These are phyloP conservation scores for Moniliophthora roreri DNA, from an alignment of 1,284 basidiomycete species.

Conservation along the genomic window DNA sequence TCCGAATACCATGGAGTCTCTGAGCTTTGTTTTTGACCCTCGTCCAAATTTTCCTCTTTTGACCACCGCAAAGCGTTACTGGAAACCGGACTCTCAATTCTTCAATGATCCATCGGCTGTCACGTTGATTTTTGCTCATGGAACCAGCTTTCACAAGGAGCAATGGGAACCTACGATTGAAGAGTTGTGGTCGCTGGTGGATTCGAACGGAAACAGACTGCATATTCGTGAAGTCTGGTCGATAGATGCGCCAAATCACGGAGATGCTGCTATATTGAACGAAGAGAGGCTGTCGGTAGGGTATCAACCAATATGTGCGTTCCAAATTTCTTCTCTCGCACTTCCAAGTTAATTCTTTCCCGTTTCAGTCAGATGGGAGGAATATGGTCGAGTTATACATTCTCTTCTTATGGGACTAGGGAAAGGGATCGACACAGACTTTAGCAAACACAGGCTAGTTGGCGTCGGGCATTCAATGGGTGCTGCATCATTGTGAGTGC, in stretches of 20 bases:
- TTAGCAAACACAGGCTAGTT: constrained; percentile 20
- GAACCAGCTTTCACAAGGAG: constrained; percentile 55
- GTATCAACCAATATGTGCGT: constrained; percentile 42
- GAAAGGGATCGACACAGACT: constrained; percentile 31
- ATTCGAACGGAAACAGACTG: constrained; percentile 13
- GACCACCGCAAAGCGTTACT: constrained; percentile 49
- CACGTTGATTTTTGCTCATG: constrained; percentile 52
- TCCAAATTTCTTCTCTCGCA: not conserved
- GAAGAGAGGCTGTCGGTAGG: constrained; percentile 39
- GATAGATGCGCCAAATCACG: constrained; percentile 56
- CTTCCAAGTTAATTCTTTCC: not conserved
- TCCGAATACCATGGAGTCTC: constrained; percentile 19
- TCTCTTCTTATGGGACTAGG: constrained; percentile 32
- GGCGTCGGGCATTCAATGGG: constrained; percentile 41
- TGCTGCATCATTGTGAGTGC: constrained; percentile 30
- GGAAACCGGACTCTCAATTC: constrained; percentile 30
- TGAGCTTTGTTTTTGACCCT: constrained; percentile 50
- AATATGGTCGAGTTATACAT: constrained; percentile 34
- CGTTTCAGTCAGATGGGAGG: constrained; percentile 31
- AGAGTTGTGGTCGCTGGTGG: constrained; percentile 37
- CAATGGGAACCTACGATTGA: constrained; percentile 55
- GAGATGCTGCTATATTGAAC: constrained; percentile 50
- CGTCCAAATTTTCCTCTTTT: constrained; percentile 48
- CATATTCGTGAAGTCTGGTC: constrained; percentile 52
- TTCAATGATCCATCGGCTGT: constrained; percentile 36